Base-by-base conservation (phyloP, 108 stramenopile genomes). In the Discostella pseudostelligera region DNA sequence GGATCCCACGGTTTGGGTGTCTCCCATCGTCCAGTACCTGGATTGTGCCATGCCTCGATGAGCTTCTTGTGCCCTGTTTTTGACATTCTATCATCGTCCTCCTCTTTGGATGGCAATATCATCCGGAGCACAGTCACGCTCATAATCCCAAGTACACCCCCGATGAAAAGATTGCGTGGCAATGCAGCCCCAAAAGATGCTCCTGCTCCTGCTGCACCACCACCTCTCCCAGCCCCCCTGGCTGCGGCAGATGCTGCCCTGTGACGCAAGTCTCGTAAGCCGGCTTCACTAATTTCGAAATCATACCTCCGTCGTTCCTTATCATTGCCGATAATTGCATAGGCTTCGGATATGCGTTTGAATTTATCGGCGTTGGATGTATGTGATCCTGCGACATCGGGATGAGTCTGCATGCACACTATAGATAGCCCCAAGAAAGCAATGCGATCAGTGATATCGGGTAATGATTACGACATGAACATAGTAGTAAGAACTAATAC, bases 401-500 rank as follows among this genome's bases (percentile, higher is more conserved):
- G 98, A 78, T 99, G 98, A 16, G 72, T 86, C 67, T 93, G 83
- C 68, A 96, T 85, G 61, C 89, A 89, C 8, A 95, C 55, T 56
- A n/a, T n/a, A n/a, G n/a, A n/a, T n/a, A n/a, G n/a, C n/a, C n/a
- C n/a, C n/a, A n/a, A n/a, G n/a, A n/a, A n/a, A n/a, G n/a, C n/a
- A n/a, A n/a, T n/a, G n/a, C n/a, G n/a, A n/a, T n/a, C n/a, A n/a
- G n/a, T n/a, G n/a, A n/a, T n/a, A n/a, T n/a, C n/a, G n/a, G n/a
- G n/a, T n/a, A n/a, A n/a, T n/a, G n/a, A n/a, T n/a, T n/a, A n/a
- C n/a, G n/a, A n/a, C n/a, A n/a, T n/a, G n/a, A n/a, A n/a, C n/a
- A n/a, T n/a, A n/a, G n/a, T n/a, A 1, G 4, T 25, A 5, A 10
- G 26, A 25, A 17, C 4, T 1, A 24, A 43, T 43, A 4, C n/a